Percentiles rank a stretch among this genome's conserved stretches.
phyloP scores from a whole-genome alignment of 2,329 filamentous ascomycete species.

The Botryotinia convoluta region DNA sequence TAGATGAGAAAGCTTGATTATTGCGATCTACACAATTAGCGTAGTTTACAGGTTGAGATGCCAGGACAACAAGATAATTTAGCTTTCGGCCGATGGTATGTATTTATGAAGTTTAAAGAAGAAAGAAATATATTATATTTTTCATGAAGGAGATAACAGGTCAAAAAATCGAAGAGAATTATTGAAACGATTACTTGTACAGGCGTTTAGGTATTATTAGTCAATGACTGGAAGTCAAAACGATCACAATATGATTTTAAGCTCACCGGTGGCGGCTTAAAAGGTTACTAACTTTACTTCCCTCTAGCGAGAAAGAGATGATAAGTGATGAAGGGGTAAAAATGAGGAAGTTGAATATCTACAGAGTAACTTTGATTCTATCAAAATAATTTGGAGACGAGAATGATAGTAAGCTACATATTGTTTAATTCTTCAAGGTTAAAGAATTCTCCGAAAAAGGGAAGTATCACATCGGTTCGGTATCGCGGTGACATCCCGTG shows the following conservation, averaged over 20 bases:
- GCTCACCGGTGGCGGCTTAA: background rate
- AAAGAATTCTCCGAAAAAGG: background rate
- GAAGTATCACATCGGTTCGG: background rate
- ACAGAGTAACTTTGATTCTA: background rate
- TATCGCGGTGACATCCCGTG: constrained; percentile 1
- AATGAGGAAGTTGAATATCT: background rate
- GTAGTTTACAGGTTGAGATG: background rate
- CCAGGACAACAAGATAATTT: background rate
- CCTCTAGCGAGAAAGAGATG: background rate
- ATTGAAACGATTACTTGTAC: background rate
- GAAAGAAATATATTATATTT: background rate
- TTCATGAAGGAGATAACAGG: background rate
- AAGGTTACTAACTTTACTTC: background rate
- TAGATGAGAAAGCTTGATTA: constrained; percentile 18
- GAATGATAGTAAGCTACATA: background rate
- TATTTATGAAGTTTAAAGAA: background rate
- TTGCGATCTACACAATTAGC: constrained; percentile 9
- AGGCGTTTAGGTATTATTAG: background rate
- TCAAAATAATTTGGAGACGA: background rate
- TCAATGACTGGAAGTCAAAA: background rate
- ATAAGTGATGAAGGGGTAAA: background rate
- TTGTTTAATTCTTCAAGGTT: background rate
- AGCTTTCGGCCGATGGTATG: background rate
- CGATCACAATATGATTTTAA: background rate
- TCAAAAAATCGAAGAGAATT: background rate